phyloP scores from a whole-genome alignment of 2,329 filamentous ascomycete species.

The Ophiostoma ulmi region DNA sequence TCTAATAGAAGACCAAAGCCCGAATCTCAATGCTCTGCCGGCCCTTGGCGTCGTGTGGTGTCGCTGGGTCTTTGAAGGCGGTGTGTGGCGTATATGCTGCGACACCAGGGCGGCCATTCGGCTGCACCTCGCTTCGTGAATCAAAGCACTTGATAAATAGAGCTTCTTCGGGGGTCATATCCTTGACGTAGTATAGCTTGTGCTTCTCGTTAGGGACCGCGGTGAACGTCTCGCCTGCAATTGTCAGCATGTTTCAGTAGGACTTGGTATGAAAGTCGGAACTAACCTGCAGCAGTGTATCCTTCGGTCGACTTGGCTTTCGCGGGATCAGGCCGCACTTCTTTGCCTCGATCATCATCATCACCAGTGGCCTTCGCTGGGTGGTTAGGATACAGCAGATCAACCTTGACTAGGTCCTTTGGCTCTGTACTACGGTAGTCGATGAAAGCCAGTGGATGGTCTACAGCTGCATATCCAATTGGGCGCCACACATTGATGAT shows the following conservation, averaged over 20 bases:
- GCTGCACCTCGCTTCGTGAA: conserved; percentile 39
- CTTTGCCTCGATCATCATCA: conserved; percentile 54
- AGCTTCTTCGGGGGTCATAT: conserved; percentile 55
- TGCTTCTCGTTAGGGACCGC: conserved; percentile 55
- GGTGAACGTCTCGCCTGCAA: conserved; percentile 53
- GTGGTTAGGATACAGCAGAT: conserved; percentile 56
- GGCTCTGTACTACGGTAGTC: conserved; percentile 58
- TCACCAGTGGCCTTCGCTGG: conserved; percentile 24
- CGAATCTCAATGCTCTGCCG: conserved; percentile 62
- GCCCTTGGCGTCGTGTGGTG: conserved; percentile 42
- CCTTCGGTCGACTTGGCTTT: conserved; percentile 48
- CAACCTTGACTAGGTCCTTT: conserved; percentile 54
- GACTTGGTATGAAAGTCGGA: not conserved
- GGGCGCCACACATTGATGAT: conserved; percentile 70
- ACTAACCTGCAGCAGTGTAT: conserved; percentile 49
- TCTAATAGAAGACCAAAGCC: conserved; percentile 54
- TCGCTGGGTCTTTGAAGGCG: conserved; percentile 52
- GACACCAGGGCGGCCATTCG: conserved; percentile 37
- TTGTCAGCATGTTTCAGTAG: not conserved
- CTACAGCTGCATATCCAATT: conserved; percentile 55
- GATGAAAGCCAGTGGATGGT: conserved; percentile 60
- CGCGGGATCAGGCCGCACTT: conserved; percentile 47
- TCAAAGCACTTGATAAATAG: conserved; percentile 52
- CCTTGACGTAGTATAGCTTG: conserved; percentile 61
- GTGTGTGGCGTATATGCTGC: conserved; percentile 49